Conservation (phyloP, 1,284 basidiomycete genomes). For the Rhodotorula glutinis region DNA sequence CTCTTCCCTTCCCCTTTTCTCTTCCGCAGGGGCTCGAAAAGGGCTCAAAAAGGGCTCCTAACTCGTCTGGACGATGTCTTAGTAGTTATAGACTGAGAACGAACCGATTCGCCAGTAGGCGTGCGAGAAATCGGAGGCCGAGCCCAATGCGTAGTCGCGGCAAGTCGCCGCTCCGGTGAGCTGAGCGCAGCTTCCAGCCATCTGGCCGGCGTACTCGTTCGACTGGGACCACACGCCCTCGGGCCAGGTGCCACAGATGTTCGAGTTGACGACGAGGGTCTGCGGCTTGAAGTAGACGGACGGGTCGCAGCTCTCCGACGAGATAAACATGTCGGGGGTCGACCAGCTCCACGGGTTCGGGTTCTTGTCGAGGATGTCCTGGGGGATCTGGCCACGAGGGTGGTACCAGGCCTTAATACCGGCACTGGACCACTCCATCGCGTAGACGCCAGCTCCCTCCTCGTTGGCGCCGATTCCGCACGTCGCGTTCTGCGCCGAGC, state of each 20-base stretch:
- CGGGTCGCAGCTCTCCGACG: constrained; percentile 10
- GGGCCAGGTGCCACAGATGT: constrained; percentile 20
- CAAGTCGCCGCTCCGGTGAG: constrained; percentile 15
- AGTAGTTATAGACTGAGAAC: constrained; percentile 24
- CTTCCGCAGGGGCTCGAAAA: too few relatives aligned
- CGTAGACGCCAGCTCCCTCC: constrained; percentile 40
- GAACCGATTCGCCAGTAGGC: constrained; percentile 13
- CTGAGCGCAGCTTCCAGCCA: neutral
- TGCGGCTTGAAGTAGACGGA: constrained; percentile 28
- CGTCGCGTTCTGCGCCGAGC: constrained; percentile 9
- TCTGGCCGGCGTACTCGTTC: constrained; percentile 21
- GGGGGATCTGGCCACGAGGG: constrained; percentile 17
- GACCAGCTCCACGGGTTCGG: constrained; percentile 27
- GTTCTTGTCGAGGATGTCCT: constrained; percentile 12
- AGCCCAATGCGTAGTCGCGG: constrained; percentile 7
- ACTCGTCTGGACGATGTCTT: neutral
- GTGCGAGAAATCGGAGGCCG: constrained; percentile 17
- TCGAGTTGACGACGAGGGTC: constrained; percentile 16
- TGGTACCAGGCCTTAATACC: constrained; percentile 34
- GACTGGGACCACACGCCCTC: constrained; percentile 10
- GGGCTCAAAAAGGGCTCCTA: too few relatives aligned
- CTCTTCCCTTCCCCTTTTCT: too few relatives aligned
- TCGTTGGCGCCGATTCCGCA: constrained; percentile 23
- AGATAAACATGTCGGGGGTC: constrained; percentile 19
- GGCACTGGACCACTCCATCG: constrained; percentile 12